Evolutionary conservation across 768 basidiomycete species (phyloP).

Genomic region (Panaeolus cyanescens): DNA sequence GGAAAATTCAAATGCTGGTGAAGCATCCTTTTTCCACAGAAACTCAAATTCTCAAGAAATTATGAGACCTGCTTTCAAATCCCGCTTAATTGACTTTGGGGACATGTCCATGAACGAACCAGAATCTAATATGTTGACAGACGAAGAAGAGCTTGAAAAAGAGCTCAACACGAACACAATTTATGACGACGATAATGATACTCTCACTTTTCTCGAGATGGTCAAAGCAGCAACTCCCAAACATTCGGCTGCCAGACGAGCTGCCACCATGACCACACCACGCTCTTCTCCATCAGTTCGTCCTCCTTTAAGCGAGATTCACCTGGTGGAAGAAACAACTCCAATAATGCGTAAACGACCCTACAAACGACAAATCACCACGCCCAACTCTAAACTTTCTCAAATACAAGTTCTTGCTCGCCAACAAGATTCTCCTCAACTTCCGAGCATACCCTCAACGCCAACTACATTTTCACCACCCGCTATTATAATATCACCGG

Average conservation of each 20-base stretch:
- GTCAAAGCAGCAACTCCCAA: slow-evolving; percentile 37
- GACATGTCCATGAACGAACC: slow-evolving; percentile 46
- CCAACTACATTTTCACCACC: slow-evolving; percentile 8
- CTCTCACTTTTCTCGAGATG: slow-evolving; percentile 35
- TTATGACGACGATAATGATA: slow-evolving; percentile 34
- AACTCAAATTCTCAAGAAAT: slow-evolving; percentile 1
- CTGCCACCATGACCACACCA: slow-evolving; percentile 16
- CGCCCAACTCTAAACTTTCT: slow-evolving; percentile 20
- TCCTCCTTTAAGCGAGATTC: slow-evolving; percentile 39
- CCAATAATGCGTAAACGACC: slow-evolving; percentile 35
- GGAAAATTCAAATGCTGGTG: slow-evolving; percentile 37
- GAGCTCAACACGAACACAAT: slow-evolving; percentile 11
- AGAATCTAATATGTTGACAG: slow-evolving; percentile 29
- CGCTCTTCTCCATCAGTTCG: slow-evolving; percentile 28
- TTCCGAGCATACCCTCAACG: slow-evolving; percentile 1
- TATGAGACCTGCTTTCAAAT: background rate
- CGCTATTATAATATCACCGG: slow-evolving; percentile 11
- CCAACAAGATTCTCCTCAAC: slow-evolving; percentile 11
- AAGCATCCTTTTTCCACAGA: slow-evolving; percentile 39
- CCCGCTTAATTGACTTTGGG: slow-evolving; percentile 47
- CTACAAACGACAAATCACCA: slow-evolving; percentile 21
- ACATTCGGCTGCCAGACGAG: slow-evolving; percentile 22
- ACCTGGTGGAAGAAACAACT: slow-evolving; percentile 32
- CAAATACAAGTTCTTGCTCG: slow-evolving; percentile 1
- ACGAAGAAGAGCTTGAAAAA: slow-evolving; percentile 34